These are phyloP conservation scores for Pseudocercospora fijiensis DNA, from an alignment of 2,329 filamentous ascomycete species.

Conservation along the genomic window DNA sequence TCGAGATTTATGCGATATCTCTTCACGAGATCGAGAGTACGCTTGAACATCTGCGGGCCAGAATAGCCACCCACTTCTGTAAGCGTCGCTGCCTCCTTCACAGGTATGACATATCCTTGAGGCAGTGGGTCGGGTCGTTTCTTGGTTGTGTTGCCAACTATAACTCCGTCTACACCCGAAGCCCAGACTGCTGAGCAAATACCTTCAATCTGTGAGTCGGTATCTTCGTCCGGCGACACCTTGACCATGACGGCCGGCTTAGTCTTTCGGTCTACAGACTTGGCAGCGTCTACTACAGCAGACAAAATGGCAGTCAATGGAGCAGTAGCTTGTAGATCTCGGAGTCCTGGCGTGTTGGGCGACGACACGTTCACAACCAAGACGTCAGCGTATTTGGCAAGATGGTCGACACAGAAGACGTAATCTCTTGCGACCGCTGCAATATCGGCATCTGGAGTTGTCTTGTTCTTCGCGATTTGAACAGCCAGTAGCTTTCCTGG, in stretches of 20 bases:
- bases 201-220: slow-evolving; percentile 76
- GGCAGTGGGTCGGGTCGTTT: slow-evolving; percentile 70
- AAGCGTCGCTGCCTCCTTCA: slow-evolving; percentile 66
- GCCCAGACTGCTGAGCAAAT: slow-evolving; percentile 82
- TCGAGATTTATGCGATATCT: slow-evolving; percentile 65
- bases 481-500: slow-evolving; percentile 79
- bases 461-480: slow-evolving; percentile 96
- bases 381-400: slow-evolving; percentile 88
- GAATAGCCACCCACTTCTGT: slow-evolving; percentile 82
- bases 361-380: slow-evolving; percentile 98
- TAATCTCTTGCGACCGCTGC: slow-evolving; percentile 77
- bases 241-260: slow-evolving; percentile 94
- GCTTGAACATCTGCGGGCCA: slow-evolving; percentile 81
- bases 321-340: slow-evolving; percentile 79
- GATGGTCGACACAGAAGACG: slow-evolving; percentile 78
- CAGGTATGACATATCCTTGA: slow-evolving; percentile 61
- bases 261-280: slow-evolving; percentile 64
- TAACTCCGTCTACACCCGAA: slow-evolving; percentile 89
- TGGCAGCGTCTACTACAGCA: slow-evolving; percentile 78
- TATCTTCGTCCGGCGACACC: slow-evolving; percentile 92
- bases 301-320: slow-evolving; percentile 77
- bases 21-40: slow-evolving; percentile 74
- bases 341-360: slow-evolving; percentile 89
- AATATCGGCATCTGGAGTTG: slow-evolving; percentile 80
- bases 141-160: slow-evolving; percentile 97